These are phyloP conservation scores for Pezicula radicicola DNA, from an alignment of 2,329 filamentous ascomycete genomes.

Conservation along the genomic window DNA sequence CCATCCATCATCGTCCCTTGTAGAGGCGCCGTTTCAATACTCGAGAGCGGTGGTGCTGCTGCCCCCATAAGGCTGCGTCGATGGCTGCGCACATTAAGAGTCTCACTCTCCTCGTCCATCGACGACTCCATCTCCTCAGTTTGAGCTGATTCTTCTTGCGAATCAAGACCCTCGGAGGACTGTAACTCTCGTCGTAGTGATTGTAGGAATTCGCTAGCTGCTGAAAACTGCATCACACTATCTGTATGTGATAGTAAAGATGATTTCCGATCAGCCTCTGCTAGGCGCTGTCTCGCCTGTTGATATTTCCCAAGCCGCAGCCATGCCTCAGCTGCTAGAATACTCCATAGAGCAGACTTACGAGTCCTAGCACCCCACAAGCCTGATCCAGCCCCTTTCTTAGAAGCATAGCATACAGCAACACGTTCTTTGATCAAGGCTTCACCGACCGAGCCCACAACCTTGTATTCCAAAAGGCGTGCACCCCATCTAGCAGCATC, in stretches of 20 bases:
- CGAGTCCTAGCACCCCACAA: conserved; percentile 69
- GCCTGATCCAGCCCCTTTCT: conserved; percentile 62
- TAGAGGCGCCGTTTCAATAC: conserved; percentile 51
- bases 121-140: conserved; percentile 27
- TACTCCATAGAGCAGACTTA: conserved; percentile 87
- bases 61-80: conserved; percentile 52
- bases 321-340: conserved; percentile 83
- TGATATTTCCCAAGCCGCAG: conserved; percentile 71
- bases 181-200: conserved; percentile 41
- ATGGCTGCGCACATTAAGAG: conserved; percentile 49
- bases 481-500: conserved; percentile 85
- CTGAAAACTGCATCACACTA: conserved; percentile 48
- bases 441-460: conserved; percentile 73
- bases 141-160: conserved; percentile 25
- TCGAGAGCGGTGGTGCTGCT: conserved; percentile 32
- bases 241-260: conserved; percentile 45
- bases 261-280: conserved; percentile 61
- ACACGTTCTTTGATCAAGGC: conserved; percentile 84
- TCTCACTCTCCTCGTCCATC: conserved; percentile 52
- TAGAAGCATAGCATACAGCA: conserved; percentile 77
- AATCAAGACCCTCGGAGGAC: conserved; percentile 24
- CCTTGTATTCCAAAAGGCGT: conserved; percentile 72
- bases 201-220: conserved; percentile 50
- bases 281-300: conserved; percentile 75
- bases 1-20: conserved; percentile 16